Percentiles rank a stretch among this genome's conserved stretches.
Conservation (phyloP, 2,329 filamentous ascomycete species). For the Colletotrichum navitas region DNA sequence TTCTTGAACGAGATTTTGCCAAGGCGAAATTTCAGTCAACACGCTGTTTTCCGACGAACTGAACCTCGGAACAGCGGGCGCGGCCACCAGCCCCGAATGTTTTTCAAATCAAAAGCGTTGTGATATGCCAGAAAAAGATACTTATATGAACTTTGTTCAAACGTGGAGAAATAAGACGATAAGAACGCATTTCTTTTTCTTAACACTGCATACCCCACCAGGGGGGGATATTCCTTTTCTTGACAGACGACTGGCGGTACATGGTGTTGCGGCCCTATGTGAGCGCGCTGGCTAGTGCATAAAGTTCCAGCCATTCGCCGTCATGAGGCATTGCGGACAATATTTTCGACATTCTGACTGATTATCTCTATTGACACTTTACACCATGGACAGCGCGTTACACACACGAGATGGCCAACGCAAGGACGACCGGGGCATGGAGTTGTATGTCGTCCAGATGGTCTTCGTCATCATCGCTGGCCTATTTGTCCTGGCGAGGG, state of each 20-base stretch:
- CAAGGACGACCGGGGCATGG: slow-evolving; percentile 33
- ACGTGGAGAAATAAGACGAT: background rate
- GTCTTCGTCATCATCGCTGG: slow-evolving; percentile 52
- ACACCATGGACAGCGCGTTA: slow-evolving; percentile 26
- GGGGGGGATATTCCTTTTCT: slow-evolving; percentile 7
- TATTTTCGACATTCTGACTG: background rate
- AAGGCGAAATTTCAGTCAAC: background rate
- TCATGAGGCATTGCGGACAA: background rate
- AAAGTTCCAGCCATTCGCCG: background rate
- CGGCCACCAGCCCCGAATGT: background rate
- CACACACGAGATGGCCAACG: slow-evolving; percentile 10
- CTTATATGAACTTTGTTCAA: background rate
- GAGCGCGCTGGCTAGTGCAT: slow-evolving; percentile 1
- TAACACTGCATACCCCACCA: background rate
- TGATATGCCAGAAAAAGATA: background rate
- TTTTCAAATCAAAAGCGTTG: background rate
- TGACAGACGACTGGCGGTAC: slow-evolving; percentile 6
- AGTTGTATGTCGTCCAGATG: slow-evolving; percentile 44
- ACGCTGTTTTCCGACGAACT: background rate
- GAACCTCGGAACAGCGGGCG: background rate
- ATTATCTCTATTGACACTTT: background rate
- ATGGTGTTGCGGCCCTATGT: background rate
- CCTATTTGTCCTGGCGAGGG: slow-evolving; percentile 55
- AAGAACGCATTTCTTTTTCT: slow-evolving; percentile 10
- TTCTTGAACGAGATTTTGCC: background rate